Evolutionary conservation across 1,284 basidiomycete genomes (phyloP).

Genomic region (Clitocybe nebularis): DNA sequence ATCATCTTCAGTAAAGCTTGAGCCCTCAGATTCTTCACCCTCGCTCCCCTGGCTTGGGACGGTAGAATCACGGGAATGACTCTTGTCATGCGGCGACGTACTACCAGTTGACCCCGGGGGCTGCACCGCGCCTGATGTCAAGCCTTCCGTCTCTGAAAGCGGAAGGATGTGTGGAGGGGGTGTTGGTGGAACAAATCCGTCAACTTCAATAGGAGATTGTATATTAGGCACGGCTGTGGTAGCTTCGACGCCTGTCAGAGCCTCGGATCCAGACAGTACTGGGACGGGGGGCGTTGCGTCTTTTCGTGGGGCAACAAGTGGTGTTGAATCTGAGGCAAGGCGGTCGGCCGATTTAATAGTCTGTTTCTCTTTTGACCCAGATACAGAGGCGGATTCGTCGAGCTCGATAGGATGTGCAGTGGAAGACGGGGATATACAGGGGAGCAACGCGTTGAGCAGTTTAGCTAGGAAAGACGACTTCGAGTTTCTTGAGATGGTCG

Average conservation of each 20-base stretch:
- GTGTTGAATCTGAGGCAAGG: slow-evolving; percentile 4
- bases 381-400: slow-evolving; percentile 18
- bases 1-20: slow-evolving; percentile 46
- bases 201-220: slow-evolving; percentile 24
- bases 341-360: slow-evolving; percentile 11
- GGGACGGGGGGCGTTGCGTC: slow-evolving; percentile 13
- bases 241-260: slow-evolving; percentile 16
- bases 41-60: slow-evolving; percentile 28
- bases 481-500: slow-evolving; percentile 9
- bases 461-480: slow-evolving; percentile 33
- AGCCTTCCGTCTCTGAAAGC: slow-evolving; percentile 48
- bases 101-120: slow-evolving; percentile 55
- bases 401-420: slow-evolving; percentile 30
- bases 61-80: slow-evolving; percentile 26
- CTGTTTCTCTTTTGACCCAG: slow-evolving; percentile 18
- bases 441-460: slow-evolving; percentile 32
- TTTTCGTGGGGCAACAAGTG: slow-evolving; percentile 12
- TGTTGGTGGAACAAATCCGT: slow-evolving; percentile 51
- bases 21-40: slow-evolving; percentile 43
- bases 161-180: slow-evolving; percentile 50
- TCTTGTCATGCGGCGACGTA: slow-evolving; percentile 23
- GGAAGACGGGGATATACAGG: slow-evolving; percentile 33
- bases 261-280: slow-evolving; percentile 13
- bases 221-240: slow-evolving; percentile 11
- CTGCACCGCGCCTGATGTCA: slow-evolving; percentile 54